A percentile compares a stretch with the other conserved stretches of the same genome.
These are phyloP conservation scores for Alternaria conjuncta DNA, from an alignment of 2,329 filamentous ascomycete species.

Conservation along the genomic window DNA sequence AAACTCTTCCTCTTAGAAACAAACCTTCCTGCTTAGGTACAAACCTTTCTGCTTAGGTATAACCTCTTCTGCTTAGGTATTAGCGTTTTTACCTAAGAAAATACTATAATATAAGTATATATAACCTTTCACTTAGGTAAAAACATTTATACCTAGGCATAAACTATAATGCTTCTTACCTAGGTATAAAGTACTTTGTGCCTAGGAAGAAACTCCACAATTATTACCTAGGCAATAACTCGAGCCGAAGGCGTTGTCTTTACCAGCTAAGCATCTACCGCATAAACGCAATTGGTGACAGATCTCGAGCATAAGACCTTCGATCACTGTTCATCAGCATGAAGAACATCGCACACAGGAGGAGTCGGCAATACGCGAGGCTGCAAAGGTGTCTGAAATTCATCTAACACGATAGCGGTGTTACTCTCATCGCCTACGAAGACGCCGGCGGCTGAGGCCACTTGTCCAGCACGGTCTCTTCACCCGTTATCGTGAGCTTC, in stretches of 20 bases:
- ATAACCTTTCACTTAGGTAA: too few relatives aligned
- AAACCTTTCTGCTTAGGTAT: too few relatives aligned
- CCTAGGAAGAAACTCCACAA: neutral
- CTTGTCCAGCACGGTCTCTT: constrained; percentile 51
- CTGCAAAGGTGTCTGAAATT: neutral
- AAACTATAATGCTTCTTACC: neutral
- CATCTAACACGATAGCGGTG: neutral
- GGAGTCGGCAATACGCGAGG: neutral
- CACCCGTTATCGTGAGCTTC: constrained; percentile 58
- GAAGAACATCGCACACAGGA: neutral
- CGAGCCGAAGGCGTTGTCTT: neutral
- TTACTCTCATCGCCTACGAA: neutral
- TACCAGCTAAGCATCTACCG: neutral
- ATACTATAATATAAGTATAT: too few relatives aligned
- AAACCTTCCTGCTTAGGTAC: too few relatives aligned
- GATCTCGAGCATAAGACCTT: neutral
- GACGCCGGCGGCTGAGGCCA: constrained; percentile 26
- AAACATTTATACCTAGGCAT: neutral
- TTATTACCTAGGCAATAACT: neutral
- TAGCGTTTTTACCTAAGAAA: neutral
- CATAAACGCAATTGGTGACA: neutral
- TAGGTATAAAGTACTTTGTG: neutral
- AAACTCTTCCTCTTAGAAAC: neutral
- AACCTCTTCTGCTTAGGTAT: too few relatives aligned
- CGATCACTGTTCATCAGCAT: neutral